Conservation (phyloP, 1,284 basidiomycete genomes). For the Ceratobasidium sp. region DNA sequence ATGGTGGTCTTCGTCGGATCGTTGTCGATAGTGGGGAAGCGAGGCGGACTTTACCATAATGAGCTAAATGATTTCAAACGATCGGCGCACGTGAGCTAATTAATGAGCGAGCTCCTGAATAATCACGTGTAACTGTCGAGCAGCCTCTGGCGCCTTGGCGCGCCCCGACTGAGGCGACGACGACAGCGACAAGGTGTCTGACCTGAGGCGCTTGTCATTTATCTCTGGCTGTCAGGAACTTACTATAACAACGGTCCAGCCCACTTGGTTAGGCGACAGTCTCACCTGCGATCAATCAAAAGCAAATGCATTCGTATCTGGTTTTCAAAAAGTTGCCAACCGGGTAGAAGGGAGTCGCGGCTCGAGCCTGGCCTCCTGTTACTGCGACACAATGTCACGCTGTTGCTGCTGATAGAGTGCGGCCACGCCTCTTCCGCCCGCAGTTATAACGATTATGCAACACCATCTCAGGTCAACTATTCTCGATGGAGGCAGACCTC, state of each 20-base stretch:
- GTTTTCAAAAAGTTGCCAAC: conserved; percentile 6
- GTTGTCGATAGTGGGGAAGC: neutral
- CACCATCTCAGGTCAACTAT: conserved; percentile 5
- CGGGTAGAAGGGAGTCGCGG: conserved; percentile 17
- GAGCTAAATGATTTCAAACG: neutral
- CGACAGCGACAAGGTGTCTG: neutral
- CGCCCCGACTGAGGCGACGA: neutral
- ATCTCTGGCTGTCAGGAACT: conserved; percentile 1
- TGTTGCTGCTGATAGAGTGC: neutral
- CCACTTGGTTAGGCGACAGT: neutral
- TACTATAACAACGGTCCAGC: neutral
- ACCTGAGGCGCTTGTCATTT: neutral
- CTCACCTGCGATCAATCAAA: neutral
- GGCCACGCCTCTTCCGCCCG: conserved; percentile 13
- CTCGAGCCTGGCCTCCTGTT: neutral
- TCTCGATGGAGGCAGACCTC: too few species aligned
- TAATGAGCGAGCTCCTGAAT: neutral
- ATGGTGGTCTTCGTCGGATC: conserved; percentile 55
- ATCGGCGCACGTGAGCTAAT: conserved; percentile 3
- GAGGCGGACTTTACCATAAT: too few species aligned
- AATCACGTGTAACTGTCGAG: conserved; percentile 23
- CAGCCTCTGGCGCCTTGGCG: conserved; percentile 25
- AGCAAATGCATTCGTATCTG: neutral
- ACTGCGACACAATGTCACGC: neutral
- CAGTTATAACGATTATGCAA: conserved; percentile 6